Conservation (phyloP, 2,329 filamentous ascomycete species). For the Colletotrichum liaoningense region DNA sequence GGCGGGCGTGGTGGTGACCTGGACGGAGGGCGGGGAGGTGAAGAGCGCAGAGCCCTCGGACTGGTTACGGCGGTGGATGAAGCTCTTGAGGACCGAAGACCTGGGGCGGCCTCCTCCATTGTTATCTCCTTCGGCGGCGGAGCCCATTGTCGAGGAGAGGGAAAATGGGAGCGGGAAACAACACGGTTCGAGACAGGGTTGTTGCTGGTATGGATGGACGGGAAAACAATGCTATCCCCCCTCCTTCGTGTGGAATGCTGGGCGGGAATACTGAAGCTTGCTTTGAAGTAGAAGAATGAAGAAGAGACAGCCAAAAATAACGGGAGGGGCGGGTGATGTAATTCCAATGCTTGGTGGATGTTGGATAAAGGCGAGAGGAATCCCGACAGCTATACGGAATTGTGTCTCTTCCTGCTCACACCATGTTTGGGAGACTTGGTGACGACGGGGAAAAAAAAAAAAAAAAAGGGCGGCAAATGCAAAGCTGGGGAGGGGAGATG, state of each 20-base stretch:
- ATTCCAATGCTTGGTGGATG: constrained; percentile 22
- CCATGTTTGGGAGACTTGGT: constrained; percentile 18
- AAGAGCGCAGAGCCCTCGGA: constrained; percentile 50
- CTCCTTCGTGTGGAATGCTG: constrained; percentile 16
- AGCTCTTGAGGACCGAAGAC: constrained; percentile 61
- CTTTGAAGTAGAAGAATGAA: not conserved
- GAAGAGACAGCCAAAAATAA: not conserved
- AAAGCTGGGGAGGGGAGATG: constrained; percentile 19
- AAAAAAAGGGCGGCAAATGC: not conserved
- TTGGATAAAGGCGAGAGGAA: constrained; percentile 3
- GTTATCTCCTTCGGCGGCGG: constrained; percentile 30
- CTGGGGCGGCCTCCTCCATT: constrained; percentile 46
- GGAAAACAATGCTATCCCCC: constrained; percentile 21
- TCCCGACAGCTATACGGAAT: constrained; percentile 18
- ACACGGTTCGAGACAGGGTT: constrained; percentile 23
- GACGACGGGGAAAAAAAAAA: not conserved
- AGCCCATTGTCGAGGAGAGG: constrained; percentile 31
- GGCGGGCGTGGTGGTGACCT: constrained; percentile 35
- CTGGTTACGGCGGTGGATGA: constrained; percentile 62
- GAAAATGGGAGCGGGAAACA: constrained; percentile 17
- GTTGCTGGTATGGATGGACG: constrained; percentile 21
- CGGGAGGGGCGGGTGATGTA: not conserved
- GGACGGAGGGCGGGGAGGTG: constrained; percentile 40
- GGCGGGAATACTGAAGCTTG: not conserved
- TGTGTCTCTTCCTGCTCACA: constrained; percentile 9